Conservation (phyloP, 2,329 filamentous ascomycete species). For the Hypoxylon sp. region DNA sequence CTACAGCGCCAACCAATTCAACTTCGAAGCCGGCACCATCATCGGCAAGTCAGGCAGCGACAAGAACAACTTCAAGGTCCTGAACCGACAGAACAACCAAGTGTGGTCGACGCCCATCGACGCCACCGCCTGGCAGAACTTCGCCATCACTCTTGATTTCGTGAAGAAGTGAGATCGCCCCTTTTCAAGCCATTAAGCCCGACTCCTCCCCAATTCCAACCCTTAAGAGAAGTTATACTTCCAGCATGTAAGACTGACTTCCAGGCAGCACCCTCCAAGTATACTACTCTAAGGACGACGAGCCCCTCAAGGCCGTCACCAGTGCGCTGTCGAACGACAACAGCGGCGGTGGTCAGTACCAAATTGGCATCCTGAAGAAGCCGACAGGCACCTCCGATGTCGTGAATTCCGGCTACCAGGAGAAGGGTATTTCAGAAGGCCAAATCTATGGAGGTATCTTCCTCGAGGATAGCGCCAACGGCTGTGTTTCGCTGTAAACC, state of each 20-base stretch:
- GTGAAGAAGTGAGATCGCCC: constrained; percentile 63
- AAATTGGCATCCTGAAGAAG: constrained; percentile 73
- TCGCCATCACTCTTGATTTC: constrained; percentile 70
- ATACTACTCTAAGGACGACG: constrained; percentile 67
- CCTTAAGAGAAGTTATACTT: too few species aligned
- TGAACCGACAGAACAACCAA: constrained; percentile 57
- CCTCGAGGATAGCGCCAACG: constrained; percentile 62
- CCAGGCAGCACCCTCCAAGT: constrained; percentile 65
- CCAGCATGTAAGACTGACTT: not conserved
- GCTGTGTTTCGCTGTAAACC: constrained; percentile 59
- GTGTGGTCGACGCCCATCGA: constrained; percentile 62
- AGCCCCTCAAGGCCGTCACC: constrained; percentile 64
- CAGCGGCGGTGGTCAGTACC: constrained; percentile 67
- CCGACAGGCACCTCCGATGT: constrained; percentile 66
- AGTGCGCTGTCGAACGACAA: constrained; percentile 64
- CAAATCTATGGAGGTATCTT: constrained; percentile 67
- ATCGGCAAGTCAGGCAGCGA: constrained; percentile 56
- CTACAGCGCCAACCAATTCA: constrained; percentile 55
- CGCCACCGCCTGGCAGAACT: constrained; percentile 70
- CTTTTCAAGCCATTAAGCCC: too few species aligned
- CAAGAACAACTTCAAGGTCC: constrained; percentile 60
- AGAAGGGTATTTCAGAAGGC: constrained; percentile 63
- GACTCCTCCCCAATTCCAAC: too few species aligned
- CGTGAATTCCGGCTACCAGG: constrained; percentile 65
- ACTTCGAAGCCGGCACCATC: constrained; percentile 54